Percentiles rank a stretch among this genome's conserved stretches.
These are phyloP conservation scores for Kuraishia cidri DNA, from an alignment of 805 yeast genomes.

Conservation along the genomic window DNA sequence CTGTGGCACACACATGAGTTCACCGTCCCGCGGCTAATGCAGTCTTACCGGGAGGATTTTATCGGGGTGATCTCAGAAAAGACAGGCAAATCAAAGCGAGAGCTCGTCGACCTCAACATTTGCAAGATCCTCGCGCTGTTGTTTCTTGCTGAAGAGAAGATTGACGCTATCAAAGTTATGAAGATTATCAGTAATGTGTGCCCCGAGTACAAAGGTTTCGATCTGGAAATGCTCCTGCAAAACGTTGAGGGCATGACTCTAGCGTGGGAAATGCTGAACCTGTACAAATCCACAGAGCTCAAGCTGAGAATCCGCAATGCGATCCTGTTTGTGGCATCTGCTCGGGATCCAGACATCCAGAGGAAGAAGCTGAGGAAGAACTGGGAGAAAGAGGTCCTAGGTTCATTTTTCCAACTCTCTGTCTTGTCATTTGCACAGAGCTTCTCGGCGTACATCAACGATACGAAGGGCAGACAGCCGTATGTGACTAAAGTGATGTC, in stretches of 20 bases:
- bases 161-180: constrained; percentile 40
- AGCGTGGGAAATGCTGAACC: constrained; percentile 38
- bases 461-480: constrained; percentile 62
- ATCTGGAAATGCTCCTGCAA: constrained; percentile 22
- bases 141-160: constrained; percentile 37
- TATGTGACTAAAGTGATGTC: constrained; percentile 64
- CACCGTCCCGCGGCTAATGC: constrained; percentile 70
- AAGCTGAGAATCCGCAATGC: too few relatives aligned
- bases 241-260: constrained; percentile 14
- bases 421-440: constrained; percentile 70
- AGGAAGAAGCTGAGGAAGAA: too few relatives aligned
- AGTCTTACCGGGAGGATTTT: constrained; percentile 53
- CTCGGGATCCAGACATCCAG: too few relatives aligned
- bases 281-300: too few relatives aligned
- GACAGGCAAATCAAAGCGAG: constrained; percentile 31
- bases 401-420: constrained; percentile 22
- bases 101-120: constrained; percentile 38
- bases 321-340: too few relatives aligned
- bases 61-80: constrained; percentile 55
- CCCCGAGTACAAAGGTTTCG: constrained; percentile 27
- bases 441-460: constrained; percentile 74
- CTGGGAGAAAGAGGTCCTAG: constrained; percentile 13
- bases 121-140: constrained; percentile 50
- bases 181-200: constrained; percentile 44
- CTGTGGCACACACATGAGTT: constrained; percentile 60